Evolutionary conservation across 352 stramenopile species (phyloP).

Genomic region (Phytopythium montanum): DNA sequence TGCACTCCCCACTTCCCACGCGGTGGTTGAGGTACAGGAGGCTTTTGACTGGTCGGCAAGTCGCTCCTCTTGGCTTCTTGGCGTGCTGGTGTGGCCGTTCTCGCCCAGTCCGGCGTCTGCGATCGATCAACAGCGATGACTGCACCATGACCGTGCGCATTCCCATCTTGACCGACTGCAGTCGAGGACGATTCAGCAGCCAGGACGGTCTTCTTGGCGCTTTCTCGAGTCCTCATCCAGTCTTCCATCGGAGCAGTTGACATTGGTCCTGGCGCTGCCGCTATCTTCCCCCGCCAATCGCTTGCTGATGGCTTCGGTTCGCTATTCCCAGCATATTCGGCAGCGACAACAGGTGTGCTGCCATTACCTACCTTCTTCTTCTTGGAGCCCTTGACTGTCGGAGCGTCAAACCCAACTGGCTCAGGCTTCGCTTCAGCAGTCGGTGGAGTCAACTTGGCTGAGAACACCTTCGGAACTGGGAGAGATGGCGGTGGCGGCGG

Average conservation of each 20-base stretch:
- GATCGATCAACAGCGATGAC: slow-evolving; percentile 42
- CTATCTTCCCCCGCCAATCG: slow-evolving; percentile 43
- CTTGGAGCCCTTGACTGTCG: background rate
- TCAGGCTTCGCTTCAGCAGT: background rate
- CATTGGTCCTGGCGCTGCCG: slow-evolving; percentile 45
- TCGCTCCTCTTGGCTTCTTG: slow-evolving; percentile 1
- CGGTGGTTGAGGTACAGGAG: background rate
- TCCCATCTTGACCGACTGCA: background rate
- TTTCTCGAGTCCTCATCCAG: slow-evolving; percentile 68
- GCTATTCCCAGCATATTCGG: background rate
- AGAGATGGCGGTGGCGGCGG: slow-evolving; percentile 19
- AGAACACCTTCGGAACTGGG: slow-evolving; percentile 4
- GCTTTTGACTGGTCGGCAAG: slow-evolving; percentile 2
- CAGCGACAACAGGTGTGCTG: background rate
- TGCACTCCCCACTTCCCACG: slow-evolving; percentile 19
- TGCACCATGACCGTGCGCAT: background rate
- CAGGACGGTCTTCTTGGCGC: slow-evolving; percentile 41
- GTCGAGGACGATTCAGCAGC: slow-evolving; percentile 13
- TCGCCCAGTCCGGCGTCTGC: slow-evolving; percentile 60
- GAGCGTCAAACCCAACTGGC: background rate
- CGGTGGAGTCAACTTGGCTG: background rate
- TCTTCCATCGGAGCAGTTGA: slow-evolving; percentile 57
- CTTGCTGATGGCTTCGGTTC: background rate
- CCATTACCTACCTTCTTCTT: background rate
- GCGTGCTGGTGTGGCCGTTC: slow-evolving; percentile 17